phyloP scores from a whole-genome alignment of 306 rosid species.

The Cicer yamashitae region DNA sequence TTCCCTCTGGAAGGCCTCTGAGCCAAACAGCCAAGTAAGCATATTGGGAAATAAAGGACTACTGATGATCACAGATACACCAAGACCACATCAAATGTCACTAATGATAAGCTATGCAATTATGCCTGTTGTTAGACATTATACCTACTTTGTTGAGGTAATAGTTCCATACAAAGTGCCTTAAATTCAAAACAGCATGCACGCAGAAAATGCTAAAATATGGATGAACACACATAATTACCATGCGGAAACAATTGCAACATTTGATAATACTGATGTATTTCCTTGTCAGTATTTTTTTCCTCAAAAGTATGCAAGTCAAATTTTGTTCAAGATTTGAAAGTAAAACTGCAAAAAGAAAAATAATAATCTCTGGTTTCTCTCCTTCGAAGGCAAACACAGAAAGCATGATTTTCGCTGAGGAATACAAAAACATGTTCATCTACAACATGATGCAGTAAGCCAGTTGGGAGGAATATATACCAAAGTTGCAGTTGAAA shows the following conservation, averaged over 20 bases:
- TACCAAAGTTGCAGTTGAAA: constrained; percentile 31
- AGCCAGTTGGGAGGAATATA: not conserved
- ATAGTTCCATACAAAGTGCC: constrained; percentile 29
- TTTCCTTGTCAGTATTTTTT: constrained; percentile 3
- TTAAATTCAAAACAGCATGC: constrained; percentile 26
- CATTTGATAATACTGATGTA: constrained; percentile 33
- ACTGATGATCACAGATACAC: not conserved
- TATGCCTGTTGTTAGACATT: not conserved
- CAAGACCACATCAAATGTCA: constrained; percentile 13
- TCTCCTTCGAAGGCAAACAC: constrained; percentile 19
- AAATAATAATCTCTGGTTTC: constrained; percentile 16
- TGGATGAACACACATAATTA: constrained; percentile 9
- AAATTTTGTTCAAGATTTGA: constrained; percentile 15
- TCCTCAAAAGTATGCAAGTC: constrained; percentile 10
- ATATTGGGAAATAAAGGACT: constrained; percentile 25
- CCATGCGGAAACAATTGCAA: constrained; percentile 16
- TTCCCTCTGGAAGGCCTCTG: constrained; percentile 65
- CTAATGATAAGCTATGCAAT: constrained; percentile 21
- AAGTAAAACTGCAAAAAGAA: constrained; percentile 22
- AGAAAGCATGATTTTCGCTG: constrained; percentile 19
- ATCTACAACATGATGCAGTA: constrained; percentile 1
- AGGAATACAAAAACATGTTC: constrained; percentile 14
- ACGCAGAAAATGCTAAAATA: constrained; percentile 41
- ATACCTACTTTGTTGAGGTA: constrained; percentile 1
- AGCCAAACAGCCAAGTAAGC: constrained; percentile 49